Percentiles rank a stretch among this genome's conserved stretches.
These are phyloP conservation scores for Lentinus brumalis DNA, from an alignment of 768 basidiomycete genomes.

Conservation along the genomic window DNA sequence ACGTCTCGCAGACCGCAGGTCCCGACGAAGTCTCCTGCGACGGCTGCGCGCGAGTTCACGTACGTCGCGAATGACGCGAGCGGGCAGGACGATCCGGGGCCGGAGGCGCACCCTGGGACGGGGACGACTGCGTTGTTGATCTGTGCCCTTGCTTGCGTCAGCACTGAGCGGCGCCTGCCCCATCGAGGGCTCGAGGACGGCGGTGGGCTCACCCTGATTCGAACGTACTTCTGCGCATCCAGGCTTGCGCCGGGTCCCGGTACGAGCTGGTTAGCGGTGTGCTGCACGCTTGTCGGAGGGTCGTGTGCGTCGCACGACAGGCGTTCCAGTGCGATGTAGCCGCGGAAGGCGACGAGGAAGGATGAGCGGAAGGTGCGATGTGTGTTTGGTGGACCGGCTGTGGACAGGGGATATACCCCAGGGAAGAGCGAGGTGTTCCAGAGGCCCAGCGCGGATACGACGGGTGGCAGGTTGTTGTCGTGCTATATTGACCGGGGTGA, in stretches of 20 bases:
- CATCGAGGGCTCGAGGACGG: too few relatives aligned
- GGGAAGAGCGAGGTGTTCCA: slow-evolving; percentile 39
- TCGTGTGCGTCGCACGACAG: slow-evolving; percentile 35
- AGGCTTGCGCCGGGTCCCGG: slow-evolving; percentile 13
- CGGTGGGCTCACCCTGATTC: slow-evolving; percentile 42
- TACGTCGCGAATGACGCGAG: slow-evolving; percentile 36
- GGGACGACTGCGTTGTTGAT: slow-evolving; percentile 44
- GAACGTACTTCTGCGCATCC: slow-evolving; percentile 33
- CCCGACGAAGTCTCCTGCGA: slow-evolving; percentile 41
- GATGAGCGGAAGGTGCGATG: slow-evolving; percentile 41
- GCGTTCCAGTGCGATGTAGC: slow-evolving; percentile 44
- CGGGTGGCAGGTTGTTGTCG: slow-evolving; percentile 46
- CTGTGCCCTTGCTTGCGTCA: slow-evolving; percentile 16
- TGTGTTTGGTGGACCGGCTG: slow-evolving; percentile 28
- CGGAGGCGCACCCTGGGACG: slow-evolving; percentile 41
- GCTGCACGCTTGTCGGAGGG: slow-evolving; percentile 13
- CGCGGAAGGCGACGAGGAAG: slow-evolving; percentile 43
- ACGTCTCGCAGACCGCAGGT: slow-evolving; percentile 36
- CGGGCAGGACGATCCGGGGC: slow-evolving; percentile 43
- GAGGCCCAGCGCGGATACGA: slow-evolving; percentile 44
- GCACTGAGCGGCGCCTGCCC: too few relatives aligned
- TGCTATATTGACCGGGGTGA: slow-evolving; percentile 30
- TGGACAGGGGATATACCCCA: slow-evolving; percentile 41
- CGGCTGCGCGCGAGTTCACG: slow-evolving; percentile 29
- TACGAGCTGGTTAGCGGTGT: slow-evolving; percentile 17